Percentiles rank a stretch among this genome's conserved stretches.
Evolutionary conservation across 2,329 filamentous ascomycete species (phyloP).

Genomic region (Exophiala xenobiotica): DNA sequence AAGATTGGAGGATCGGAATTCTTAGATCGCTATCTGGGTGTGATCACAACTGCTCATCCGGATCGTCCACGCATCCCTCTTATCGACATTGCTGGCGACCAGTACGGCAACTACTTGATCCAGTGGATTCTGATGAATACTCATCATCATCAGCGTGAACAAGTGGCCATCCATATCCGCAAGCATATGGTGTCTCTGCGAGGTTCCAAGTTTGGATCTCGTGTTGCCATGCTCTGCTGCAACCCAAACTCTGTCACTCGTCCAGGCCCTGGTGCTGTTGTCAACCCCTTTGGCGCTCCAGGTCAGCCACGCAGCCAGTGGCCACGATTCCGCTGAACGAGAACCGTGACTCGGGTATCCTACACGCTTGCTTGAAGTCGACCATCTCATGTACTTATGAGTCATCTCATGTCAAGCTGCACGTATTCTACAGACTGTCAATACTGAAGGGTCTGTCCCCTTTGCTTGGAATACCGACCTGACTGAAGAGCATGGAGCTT

Average conservation of each 20-base stretch:
- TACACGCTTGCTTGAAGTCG: conserved; percentile 8
- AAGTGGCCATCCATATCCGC: conserved; percentile 89
- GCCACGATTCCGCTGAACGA: conserved; percentile 56
- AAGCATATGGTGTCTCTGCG: conserved; percentile 99
- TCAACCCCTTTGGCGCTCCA: conserved; percentile 59
- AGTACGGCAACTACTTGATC: conserved; percentile 97
- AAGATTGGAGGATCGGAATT: conserved; percentile 94
- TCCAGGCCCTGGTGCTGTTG: conserved; percentile 74
- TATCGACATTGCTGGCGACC: conserved; percentile 95
- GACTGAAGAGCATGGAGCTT: conserved; percentile 15
- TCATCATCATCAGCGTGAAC: conserved; percentile 81
- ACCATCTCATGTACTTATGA: conserved; percentile 27
- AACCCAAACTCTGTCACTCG: conserved; percentile 88
- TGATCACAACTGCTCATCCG: conserved; percentile 85
- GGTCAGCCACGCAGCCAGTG: conserved; percentile 51
- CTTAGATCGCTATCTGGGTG: conserved; percentile 84
- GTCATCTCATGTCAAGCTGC: conserved; percentile 29
- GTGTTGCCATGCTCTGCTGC: conserved; percentile 97
- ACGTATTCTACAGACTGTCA: conserved; percentile 30
- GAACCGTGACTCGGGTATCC: neutral
- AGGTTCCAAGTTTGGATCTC: conserved; percentile 96
- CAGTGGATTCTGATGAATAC: conserved; percentile 95
- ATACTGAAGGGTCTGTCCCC: conserved; percentile 22
- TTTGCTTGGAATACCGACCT: conserved; percentile 32
- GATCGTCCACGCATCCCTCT: conserved; percentile 94